These are phyloP conservation scores for Aspergillus coremiiformis DNA, from an alignment of 495 filamentous ascomycete genomes.

Conservation along the genomic window DNA sequence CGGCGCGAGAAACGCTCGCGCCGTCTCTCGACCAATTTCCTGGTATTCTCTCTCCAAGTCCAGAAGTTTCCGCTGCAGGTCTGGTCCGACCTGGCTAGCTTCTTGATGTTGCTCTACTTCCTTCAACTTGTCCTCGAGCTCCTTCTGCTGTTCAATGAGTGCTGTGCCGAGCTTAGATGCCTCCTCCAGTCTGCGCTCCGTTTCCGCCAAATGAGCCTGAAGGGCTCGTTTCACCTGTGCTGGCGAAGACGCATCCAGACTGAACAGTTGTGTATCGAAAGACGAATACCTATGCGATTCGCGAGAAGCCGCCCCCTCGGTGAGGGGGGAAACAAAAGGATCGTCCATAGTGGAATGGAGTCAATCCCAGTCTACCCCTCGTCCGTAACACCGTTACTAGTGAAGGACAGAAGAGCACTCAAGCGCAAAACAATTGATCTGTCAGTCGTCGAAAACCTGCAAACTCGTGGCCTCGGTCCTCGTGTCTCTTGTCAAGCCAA, in stretches of 20 bases:
- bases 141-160: constrained; percentile 74
- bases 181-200: constrained; percentile 82
- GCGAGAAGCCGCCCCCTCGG: constrained; percentile 30
- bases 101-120: constrained; percentile 76
- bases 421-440: not conserved
- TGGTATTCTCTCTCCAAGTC: constrained; percentile 93
- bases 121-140: constrained; percentile 70
- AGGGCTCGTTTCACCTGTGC: constrained; percentile 80
- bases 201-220: constrained; percentile 85
- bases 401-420: not conserved
- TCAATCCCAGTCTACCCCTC: constrained; percentile 12
- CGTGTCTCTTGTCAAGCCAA: constrained; percentile 19
- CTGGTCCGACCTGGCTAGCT: constrained; percentile 75
- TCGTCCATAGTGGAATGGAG: constrained; percentile 41
- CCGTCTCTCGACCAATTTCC: constrained; percentile 84
- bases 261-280: constrained; percentile 73
- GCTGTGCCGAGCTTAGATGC: constrained; percentile 80
- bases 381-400: constrained; percentile 2
- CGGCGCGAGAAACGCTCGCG: constrained; percentile 75
- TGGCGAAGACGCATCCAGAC: constrained; percentile 69
- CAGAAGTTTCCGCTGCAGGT: constrained; percentile 71
- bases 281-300: constrained; percentile 65
- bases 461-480: constrained; percentile 19
- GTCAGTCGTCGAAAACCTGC: constrained; percentile 21
- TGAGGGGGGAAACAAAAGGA: constrained; percentile 44